Evolutionary conservation across 2,329 filamentous ascomycete genomes (phyloP).

Genomic region (Neoscytalidium dimidiatum): DNA sequence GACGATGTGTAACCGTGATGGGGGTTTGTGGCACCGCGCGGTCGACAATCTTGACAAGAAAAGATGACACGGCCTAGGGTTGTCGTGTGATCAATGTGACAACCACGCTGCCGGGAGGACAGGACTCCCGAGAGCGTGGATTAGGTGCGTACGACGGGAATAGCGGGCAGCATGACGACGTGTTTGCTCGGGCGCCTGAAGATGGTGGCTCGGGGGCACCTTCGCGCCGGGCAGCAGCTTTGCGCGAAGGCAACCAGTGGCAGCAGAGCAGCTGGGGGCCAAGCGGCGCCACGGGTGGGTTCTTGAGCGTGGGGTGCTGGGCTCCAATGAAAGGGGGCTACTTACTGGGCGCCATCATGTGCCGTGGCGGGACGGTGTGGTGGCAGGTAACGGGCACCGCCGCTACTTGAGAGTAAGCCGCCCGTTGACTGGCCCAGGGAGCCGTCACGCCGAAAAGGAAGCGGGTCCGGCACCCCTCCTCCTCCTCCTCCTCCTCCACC

Average conservation of each 20-base stretch:
- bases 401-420: slow-evolving; percentile 48
- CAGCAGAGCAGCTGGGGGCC: slow-evolving; percentile 22
- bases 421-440: slow-evolving; percentile 48
- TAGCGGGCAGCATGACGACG: slow-evolving; percentile 37
- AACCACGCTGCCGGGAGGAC: slow-evolving; percentile 40
- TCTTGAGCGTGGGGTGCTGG: slow-evolving; percentile 20
- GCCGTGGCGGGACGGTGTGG: slow-evolving; percentile 48
- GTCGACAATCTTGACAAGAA: slow-evolving; percentile 39
- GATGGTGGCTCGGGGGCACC: slow-evolving; percentile 15
- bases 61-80: slow-evolving; percentile 36
- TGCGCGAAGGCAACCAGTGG: slow-evolving; percentile 16
- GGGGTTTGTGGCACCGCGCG: slow-evolving; percentile 40
- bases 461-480: slow-evolving; percentile 46
- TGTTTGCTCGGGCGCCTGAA: slow-evolving; percentile 40
- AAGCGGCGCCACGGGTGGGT: slow-evolving; percentile 32
- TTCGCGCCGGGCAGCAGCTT: slow-evolving; percentile 16
- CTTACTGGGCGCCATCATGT: slow-evolving; percentile 56
- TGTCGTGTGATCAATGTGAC: slow-evolving; percentile 50
- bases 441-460: slow-evolving; percentile 53
- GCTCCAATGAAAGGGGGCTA: slow-evolving; percentile 45
- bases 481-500: slow-evolving; percentile 27
- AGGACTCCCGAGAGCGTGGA: slow-evolving; percentile 39
- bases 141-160: slow-evolving; percentile 37
- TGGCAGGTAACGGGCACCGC: slow-evolving; percentile 54
- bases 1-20: slow-evolving; percentile 39